Evolutionary conservation across 176 grass and related monocot genomes (phyloP), one percentile per base, ranked within the genome.

Genomic region (Eragrostis nindensis): DNA sequence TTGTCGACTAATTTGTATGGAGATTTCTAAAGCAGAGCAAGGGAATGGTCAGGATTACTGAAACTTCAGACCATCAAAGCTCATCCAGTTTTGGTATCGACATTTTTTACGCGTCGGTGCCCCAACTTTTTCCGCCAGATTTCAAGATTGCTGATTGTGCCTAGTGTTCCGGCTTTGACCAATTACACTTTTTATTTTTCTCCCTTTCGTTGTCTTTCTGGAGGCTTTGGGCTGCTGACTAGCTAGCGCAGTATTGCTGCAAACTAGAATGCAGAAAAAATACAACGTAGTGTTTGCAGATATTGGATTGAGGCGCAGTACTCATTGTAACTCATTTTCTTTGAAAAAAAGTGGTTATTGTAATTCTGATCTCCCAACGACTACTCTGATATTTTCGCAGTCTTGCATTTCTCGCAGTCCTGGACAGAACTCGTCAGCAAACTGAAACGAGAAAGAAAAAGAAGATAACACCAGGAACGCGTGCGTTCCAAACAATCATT

Each of bases 291-390:
- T 39, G 36, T 6, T 62, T 76, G 41, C 5, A 27, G 8, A 8
- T 46, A 76, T 79, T 79, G 47, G 38, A 56, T 69, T 62, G 21
- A 60, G 30, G 32, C n/a, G n/a, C n/a, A n/a, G n/a, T n/a, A n/a
- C n/a, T n/a, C n/a, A n/a, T n/a, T n/a, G n/a, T n/a, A n/a, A n/a
- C n/a, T n/a, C n/a, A n/a, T n/a, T n/a, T n/a, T n/a, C n/a, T n/a
- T n/a, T n/a, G n/a, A n/a, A n/a, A n/a, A n/a, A n/a, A n/a, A n/a
- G n/a, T n/a, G n/a, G n/a, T n/a, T n/a, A n/a, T n/a, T n/a, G n/a
- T n/a, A n/a, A n/a, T n/a, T n/a, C n/a, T n/a, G n/a, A n/a, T n/a
- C n/a, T n/a, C n/a, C n/a, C n/a, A n/a, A n/a, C n/a, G n/a, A n/a
- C n/a, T n/a, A n/a, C n/a, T n/a, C n/a, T n/a, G n/a, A n/a, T n/a